A percentile compares a stretch with the other conserved stretches of the same genome.
Conservation (phyloP, 2,329 filamentous ascomycete genomes). For the Fusarium sp. region DNA sequence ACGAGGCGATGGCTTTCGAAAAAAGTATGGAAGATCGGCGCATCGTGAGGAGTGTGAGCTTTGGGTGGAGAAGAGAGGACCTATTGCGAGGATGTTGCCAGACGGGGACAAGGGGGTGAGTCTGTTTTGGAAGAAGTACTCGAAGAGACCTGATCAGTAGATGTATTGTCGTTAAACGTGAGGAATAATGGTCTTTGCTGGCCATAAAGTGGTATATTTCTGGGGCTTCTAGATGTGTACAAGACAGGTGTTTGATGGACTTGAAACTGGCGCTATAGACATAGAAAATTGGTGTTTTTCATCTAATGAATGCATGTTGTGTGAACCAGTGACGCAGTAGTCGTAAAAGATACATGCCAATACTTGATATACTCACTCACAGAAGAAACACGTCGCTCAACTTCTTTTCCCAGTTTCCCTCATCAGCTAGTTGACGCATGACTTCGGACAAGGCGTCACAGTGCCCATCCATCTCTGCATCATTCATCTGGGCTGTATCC, state of each 20-base stretch:
- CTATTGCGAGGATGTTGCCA: neutral
- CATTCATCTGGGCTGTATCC: slow-evolving; percentile 53
- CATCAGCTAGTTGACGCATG: slow-evolving; percentile 43
- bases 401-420: slow-evolving; percentile 44
- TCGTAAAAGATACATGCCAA: neutral
- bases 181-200: neutral
- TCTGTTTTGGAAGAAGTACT: slow-evolving; percentile 3
- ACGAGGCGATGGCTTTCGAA: slow-evolving; percentile 3
- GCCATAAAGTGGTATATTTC: neutral
- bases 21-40: neutral
- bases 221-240: neutral
- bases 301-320: neutral
- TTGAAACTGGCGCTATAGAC: neutral
- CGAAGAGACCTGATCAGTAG: neutral
- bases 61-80: neutral
- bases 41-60: slow-evolving; percentile 24
- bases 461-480: slow-evolving; percentile 44
- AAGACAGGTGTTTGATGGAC: neutral
- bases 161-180: too few relatives aligned
- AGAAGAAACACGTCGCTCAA: slow-evolving; percentile 42
- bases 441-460: slow-evolving; percentile 46
- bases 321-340: neutral
- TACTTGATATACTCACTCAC: slow-evolving; percentile 17
- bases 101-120: neutral
- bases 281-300: neutral